These are phyloP conservation scores for Pseudoscleropodium purum DNA, from an alignment of 225 moss, liverwort and hornwort species.

Conservation along the genomic window DNA sequence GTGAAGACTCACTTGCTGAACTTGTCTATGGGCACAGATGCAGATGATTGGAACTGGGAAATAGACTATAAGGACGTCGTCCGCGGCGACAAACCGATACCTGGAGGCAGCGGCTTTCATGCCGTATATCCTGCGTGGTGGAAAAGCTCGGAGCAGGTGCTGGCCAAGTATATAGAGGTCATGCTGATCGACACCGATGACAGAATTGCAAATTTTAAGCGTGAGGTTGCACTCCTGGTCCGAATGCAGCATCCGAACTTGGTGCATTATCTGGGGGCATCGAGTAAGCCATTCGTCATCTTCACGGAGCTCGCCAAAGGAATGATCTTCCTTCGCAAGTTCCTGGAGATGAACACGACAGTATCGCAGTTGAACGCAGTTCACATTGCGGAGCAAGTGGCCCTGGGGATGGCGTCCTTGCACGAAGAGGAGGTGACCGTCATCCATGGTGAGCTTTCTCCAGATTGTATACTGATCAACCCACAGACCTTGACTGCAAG, in stretches of 20 bases:
- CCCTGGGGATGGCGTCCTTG: constrained; percentile 33
- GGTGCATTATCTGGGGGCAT: constrained; percentile 37
- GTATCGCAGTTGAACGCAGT: neutral
- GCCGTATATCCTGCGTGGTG: constrained; percentile 25
- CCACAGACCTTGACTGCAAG: neutral
- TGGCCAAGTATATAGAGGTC: constrained; percentile 35
- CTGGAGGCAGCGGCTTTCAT: constrained; percentile 26
- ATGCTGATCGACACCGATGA: constrained; percentile 25
- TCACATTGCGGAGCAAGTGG: constrained; percentile 28
- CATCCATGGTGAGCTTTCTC: constrained; percentile 39
- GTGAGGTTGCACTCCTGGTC: constrained; percentile 18
- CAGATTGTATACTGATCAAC: constrained; percentile 33
- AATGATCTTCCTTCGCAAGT: constrained; percentile 24
- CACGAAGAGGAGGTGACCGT: constrained; percentile 34
- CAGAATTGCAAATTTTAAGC: constrained; percentile 16
- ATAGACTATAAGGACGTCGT: constrained; percentile 30
- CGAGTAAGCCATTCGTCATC: constrained; percentile 25
- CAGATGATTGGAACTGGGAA: constrained; percentile 39
- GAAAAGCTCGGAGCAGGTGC: constrained; percentile 25
- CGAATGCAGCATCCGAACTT: constrained; percentile 36
- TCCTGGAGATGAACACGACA: neutral
- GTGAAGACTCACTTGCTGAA: neutral
- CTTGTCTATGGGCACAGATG: constrained; percentile 7
- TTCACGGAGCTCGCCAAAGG: constrained; percentile 23
- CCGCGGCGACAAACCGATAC: constrained; percentile 2